Evolutionary conservation across 495 filamentous ascomycete species (phyloP).

Genomic region (Peziza echinospora): DNA sequence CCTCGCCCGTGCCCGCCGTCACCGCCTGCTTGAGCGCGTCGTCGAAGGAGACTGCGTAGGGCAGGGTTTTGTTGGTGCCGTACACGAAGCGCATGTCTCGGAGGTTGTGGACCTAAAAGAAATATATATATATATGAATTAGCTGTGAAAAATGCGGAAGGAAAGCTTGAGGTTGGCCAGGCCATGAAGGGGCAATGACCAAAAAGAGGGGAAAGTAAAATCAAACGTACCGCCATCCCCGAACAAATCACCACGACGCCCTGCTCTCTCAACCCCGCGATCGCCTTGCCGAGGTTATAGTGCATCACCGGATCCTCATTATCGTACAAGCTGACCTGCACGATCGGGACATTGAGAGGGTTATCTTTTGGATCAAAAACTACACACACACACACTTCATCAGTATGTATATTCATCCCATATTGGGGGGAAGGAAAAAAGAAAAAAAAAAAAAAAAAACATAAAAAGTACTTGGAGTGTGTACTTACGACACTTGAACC

Average conservation of each 20-base stretch:
- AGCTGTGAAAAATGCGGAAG: not conserved
- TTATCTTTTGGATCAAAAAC: conserved; percentile 47
- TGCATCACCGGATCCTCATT: conserved; percentile 49
- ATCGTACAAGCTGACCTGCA: conserved; percentile 58
- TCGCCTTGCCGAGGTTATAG: conserved; percentile 46
- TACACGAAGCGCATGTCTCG: conserved; percentile 34
- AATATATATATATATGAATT: not conserved
- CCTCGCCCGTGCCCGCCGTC: conserved; percentile 27
- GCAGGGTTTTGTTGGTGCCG: conserved; percentile 28
- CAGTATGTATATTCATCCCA: not conserved
- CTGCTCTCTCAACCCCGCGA: conserved; percentile 46
- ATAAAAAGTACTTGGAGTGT: too few relatives aligned
- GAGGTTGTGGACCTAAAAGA: conserved; percentile 1
- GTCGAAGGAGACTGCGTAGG: conserved; percentile 58
- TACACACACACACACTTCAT: not conserved
- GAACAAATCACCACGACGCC: conserved; percentile 52
- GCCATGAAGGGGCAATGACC: conserved; percentile 5
- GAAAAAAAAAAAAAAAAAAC: conserved; percentile 11
- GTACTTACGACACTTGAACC: conserved; percentile 37
- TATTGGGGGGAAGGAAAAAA: conserved; percentile 9
- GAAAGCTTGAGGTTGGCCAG: conserved; percentile 4
- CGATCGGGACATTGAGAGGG: conserved; percentile 53
- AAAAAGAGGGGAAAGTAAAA: conserved; percentile 67
- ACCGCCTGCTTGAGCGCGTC: conserved; percentile 54
- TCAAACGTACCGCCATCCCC: conserved; percentile 83